Base-by-base conservation (phyloP, 768 basidiomycete genomes). In the Phaffia australis region DNA sequence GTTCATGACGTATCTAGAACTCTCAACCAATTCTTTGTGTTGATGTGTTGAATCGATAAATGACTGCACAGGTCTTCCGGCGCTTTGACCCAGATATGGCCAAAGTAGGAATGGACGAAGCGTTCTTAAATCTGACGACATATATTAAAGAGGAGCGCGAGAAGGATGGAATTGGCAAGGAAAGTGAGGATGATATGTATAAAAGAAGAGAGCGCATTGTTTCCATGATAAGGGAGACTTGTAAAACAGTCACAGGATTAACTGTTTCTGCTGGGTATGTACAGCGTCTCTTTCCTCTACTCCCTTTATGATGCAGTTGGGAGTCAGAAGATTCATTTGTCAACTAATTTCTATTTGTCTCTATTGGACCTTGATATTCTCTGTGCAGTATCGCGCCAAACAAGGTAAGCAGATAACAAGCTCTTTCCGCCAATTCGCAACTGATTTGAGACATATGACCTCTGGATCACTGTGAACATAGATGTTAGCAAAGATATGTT, bases 401-500 rank as follows among this genome's bases (percentile, higher is more conserved):
- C 77, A 88, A 87, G 60, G 60, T 60, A 18, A 23, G 58, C 3
- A 11, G 11, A 15, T 35, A 35, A 30, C 1, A 9, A 32, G 42
- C 52, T 48, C 16, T 23, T n/a, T 42, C 27, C 30, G 69, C 50
- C 30, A 57, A 64, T 69, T 29, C 16, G 21, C 7, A 4, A 4
- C 19, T 27, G 27, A 52, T 27, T 52, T 23, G 32, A 18, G 19
- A 48, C 56, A 52, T n/a, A 60, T 25, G 23, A 42, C 6, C 52
- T 7, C 42, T 23, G 3, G n/a, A 6, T 46, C 27, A 21, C 18
- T 16, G 21, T 21, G 1, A 25, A 2, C 35, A 42, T 67, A 89
- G 85, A 91, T 92, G 87, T 80, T 98, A 21, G 90, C 92, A 50
- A 98, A 98, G 88, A 93, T 94, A 46, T 92, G 89, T 74, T 94